Conservation (phyloP, 2,329 filamentous ascomycete genomes). For the Myriosclerotinia duriaeana region DNA sequence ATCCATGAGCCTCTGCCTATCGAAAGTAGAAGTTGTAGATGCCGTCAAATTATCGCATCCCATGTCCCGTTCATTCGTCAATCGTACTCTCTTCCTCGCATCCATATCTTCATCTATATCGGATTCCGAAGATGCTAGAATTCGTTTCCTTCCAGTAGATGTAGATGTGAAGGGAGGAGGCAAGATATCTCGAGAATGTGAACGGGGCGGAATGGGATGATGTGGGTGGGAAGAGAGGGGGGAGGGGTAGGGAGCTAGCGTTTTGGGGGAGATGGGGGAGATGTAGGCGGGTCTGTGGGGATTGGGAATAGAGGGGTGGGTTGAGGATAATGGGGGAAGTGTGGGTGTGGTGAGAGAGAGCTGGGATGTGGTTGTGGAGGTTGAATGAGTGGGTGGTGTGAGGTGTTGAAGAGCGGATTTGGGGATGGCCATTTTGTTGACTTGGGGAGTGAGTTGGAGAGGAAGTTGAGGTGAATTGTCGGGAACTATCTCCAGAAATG, state of each 20-base stretch:
- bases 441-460: too few relatives aligned
- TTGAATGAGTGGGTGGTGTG: not conserved
- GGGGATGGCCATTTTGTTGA: not conserved
- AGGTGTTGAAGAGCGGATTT: not conserved
- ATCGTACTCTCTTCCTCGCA: not conserved
- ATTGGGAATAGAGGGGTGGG: not conserved
- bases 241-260: slow-evolving; percentile 40
- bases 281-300: slow-evolving; percentile 25
- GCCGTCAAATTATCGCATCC: not conserved
- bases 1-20: not conserved
- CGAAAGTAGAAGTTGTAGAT: not conserved
- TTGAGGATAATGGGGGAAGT: not conserved
- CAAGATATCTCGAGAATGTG: not conserved
- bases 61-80: not conserved
- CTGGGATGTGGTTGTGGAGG: not conserved
- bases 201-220: not conserved
- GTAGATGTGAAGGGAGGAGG: not conserved
- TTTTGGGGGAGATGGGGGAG: slow-evolving; percentile 31
- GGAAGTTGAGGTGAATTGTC: too few relatives aligned
- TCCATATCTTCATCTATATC: not conserved
- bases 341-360: not conserved
- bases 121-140: not conserved
- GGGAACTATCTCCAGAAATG: too few relatives aligned
- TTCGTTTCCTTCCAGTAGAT: not conserved
- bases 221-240: not conserved